Evolutionary conservation across 257 asterid species (phyloP).

Genomic region (Verbascum thapsus): DNA sequence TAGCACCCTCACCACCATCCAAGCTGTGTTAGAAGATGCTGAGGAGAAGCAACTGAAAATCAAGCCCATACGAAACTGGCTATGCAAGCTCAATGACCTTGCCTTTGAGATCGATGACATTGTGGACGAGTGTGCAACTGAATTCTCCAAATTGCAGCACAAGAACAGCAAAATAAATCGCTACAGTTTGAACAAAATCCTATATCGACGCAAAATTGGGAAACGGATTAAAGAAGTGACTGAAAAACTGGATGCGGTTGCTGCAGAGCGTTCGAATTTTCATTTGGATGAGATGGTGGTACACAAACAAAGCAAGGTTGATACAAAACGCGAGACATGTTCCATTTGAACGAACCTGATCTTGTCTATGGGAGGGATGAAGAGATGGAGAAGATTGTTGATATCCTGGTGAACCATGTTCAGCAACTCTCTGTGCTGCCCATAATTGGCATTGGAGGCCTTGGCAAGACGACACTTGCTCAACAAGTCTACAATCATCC

Average conservation of each 20-base stretch:
- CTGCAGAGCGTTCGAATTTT: conserved; percentile 30
- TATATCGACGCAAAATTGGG: too few relatives aligned
- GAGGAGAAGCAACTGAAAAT: conserved; percentile 22
- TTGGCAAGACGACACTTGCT: conserved; percentile 34
- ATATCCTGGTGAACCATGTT: conserved; percentile 26
- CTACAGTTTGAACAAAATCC: too few relatives aligned
- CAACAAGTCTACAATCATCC: conserved; percentile 27
- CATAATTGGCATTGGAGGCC: conserved; percentile 34
- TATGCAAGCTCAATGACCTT: too few relatives aligned
- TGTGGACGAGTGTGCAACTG: too few relatives aligned
- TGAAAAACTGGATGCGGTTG: conserved; percentile 25
- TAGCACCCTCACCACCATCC: conserved; percentile 32
- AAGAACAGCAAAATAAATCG: too few relatives aligned
- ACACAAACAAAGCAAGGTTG: neutral
- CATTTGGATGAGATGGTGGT: conserved; percentile 9
- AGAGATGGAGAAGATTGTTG: conserved; percentile 33
- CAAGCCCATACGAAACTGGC: too few relatives aligned
- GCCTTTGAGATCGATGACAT: too few relatives aligned
- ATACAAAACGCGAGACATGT: conserved; percentile 34
- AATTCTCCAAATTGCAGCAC: too few relatives aligned
- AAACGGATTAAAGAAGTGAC: conserved; percentile 28
- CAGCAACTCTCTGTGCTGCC: conserved; percentile 27
- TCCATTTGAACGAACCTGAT: conserved; percentile 28
- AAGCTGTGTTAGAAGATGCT: conserved; percentile 41
- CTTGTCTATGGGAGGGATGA: conserved; percentile 31